Base-by-base conservation (phyloP, 768 basidiomycete genomes). In the Auriscalpium vulgare region DNA sequence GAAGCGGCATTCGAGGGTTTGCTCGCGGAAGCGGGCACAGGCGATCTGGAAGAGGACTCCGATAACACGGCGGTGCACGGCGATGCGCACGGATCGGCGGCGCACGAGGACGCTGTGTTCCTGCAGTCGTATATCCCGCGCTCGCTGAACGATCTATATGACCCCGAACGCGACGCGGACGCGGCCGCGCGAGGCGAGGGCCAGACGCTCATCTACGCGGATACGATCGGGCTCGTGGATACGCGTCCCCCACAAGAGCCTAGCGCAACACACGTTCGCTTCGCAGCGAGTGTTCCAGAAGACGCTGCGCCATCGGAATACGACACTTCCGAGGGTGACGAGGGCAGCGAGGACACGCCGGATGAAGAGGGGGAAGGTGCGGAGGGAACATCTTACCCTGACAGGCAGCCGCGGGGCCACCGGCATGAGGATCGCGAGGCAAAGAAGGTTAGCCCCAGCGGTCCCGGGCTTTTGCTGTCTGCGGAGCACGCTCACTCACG, bases 101-200 rank as follows among this genome's bases (percentile, higher is more conserved):
- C 75, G 8, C 84, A 88, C 49, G 94, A 97, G 68, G 94, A 98
- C 66, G 81, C 82, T 8, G 83, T 98, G 11, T 99, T 99, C 75
- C 71, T 92, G 67, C 78, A 78, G 29, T 90, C 93, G 1, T 97
- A 91, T 72, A 99, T 98, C 62, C 97, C 97, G 13, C 84, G 95
- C 37, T 86, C 84, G 21, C 73, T 99, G 49, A 90, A 91, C 60
- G 93, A 98, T 65, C 87, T 99, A 8, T 91, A 87, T 67, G 93
- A 98, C 68, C 92, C 95, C 1, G 97, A 99, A 67, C 79, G 95
- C 34, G 95, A 97, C 66, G 85, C 92, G 10, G 91, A 84, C 37
- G 78, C 80, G 17, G 74, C 95, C 45, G 77, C 76, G 16, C 72
- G 81, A 3, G 93, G 93, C 8, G 83, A 87, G 50, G 84, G 85